phyloP scores from a whole-genome alignment of 176 grass and related monocot genomes.

The Microstegium vimineum region DNA sequence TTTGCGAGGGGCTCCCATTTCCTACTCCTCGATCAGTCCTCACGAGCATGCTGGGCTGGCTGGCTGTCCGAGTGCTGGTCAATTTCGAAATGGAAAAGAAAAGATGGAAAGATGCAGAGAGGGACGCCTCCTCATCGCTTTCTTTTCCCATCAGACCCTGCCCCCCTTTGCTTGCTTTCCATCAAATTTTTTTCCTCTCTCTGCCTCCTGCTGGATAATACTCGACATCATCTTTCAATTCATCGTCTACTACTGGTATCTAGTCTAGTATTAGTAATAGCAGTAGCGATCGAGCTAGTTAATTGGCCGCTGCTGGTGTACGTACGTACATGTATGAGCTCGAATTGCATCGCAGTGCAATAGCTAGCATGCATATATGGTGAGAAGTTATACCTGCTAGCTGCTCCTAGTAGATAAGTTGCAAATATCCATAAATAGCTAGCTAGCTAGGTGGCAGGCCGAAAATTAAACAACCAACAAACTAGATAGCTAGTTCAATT shows the following conservation, averaged over 20 bases:
- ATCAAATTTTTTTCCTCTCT: neutral
- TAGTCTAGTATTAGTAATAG: neutral
- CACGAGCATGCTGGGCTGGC: neutral
- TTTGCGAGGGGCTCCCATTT: conserved; percentile 23
- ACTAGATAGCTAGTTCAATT: no score
- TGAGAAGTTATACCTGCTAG: neutral
- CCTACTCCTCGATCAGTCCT: no score
- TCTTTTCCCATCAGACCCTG: conserved; percentile 18
- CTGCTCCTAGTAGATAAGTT: neutral
- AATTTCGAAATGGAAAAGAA: conserved; percentile 69
- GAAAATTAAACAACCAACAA: neutral
- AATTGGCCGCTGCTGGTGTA: neutral
- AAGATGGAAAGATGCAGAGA: conserved; percentile 54
- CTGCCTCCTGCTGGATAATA: neutral
- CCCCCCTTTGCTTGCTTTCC: neutral
- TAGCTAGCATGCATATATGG: neutral
- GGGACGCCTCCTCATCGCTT: conserved; percentile 41
- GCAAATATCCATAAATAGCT: neutral
- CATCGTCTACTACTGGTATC: no score
- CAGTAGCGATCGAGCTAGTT: neutral
- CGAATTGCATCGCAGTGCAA: neutral
- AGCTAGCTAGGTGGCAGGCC: neutral
- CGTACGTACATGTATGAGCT: neutral
- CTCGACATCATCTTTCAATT: neutral
- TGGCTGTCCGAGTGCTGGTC: conserved; percentile 60